phyloP scores from a whole-genome alignment of 2,329 filamentous ascomycete species.

The Dothideomycetes sp. region DNA sequence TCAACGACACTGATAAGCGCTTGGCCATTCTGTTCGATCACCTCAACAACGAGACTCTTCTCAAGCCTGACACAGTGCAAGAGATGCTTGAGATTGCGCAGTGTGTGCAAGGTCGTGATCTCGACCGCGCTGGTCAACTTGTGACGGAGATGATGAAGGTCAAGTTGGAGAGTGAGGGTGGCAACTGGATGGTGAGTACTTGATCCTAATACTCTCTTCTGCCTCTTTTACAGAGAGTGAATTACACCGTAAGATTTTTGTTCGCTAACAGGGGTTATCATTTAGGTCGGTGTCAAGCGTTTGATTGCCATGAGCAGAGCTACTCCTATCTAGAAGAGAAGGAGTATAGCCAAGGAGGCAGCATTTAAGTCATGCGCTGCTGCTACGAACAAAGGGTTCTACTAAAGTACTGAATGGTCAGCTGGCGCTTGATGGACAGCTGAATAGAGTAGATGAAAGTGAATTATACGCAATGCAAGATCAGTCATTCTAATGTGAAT shows the following conservation, averaged over 20 bases:
- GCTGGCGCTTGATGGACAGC: too few relatives aligned
- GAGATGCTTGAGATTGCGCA: slow-evolving; percentile 48
- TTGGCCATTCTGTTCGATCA: slow-evolving; percentile 92
- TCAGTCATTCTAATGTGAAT: too few relatives aligned
- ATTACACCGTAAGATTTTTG: not conserved
- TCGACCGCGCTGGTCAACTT: slow-evolving; percentile 32
- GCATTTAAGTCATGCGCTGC: too few relatives aligned
- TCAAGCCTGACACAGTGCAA: slow-evolving; percentile 67
- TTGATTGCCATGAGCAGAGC: slow-evolving; percentile 27
- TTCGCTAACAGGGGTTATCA: slow-evolving; percentile 7
- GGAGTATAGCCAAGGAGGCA: too few relatives aligned
- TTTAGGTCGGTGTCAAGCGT: slow-evolving; percentile 21
- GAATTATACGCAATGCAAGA: too few relatives aligned
- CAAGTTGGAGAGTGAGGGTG: slow-evolving; percentile 35
- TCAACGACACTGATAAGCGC: slow-evolving; percentile 88
- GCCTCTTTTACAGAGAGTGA: too few relatives aligned
- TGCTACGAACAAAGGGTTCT: too few relatives aligned
- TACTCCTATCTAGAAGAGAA: slow-evolving; percentile 14
- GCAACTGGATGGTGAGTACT: slow-evolving; percentile 39
- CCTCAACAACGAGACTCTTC: slow-evolving; percentile 85
- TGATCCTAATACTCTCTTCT: not conserved
- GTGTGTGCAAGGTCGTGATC: slow-evolving; percentile 29
- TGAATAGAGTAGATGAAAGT: too few relatives aligned
- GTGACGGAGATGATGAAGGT: slow-evolving; percentile 36
- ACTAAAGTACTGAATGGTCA: too few relatives aligned